Base-by-base conservation (phyloP, 2,329 filamentous ascomycete species). In the Westerdykella sp. region DNA sequence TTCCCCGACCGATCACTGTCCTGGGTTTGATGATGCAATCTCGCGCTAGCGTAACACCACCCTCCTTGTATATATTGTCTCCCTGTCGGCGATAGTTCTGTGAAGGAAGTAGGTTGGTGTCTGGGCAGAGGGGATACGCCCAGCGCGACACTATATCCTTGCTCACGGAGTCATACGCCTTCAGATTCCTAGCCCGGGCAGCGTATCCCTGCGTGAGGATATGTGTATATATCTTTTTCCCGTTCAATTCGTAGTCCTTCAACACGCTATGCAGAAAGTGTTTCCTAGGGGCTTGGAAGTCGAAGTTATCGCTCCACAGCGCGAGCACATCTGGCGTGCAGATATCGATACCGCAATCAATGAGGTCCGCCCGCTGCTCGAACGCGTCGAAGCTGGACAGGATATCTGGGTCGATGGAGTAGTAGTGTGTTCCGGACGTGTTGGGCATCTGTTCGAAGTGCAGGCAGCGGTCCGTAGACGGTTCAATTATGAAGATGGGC, bases 211-310 rank as follows among this genome's bases (percentile, higher is more conserved):
- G 80, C 30, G 81, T 78, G 36, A 94, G 74, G 50, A 97, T 84
- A 57, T 97, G 85, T 2, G 88, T 85, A 64, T 96, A 89, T 41
- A 98, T 87, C n/a, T 88, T 89, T 72, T 97, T 95, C 46, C 90
- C 90, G 65, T 97, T 97, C 44, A 97, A 74, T 63, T 98, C 93
- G 72, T 88, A 95, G 65, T 98, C 93, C 70, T 96, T 96, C 42
- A 98, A 72, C 1, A 97, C 89, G 46, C 90, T 90, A 62, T 90
- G 87, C 30, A 98, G 70, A 57, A 95, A 96, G 58, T 95, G 88
- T 57, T 84, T 84, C 42, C 90, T 80, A 1, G 91, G 88, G 6
- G 89, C 77, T 64, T 96, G 89, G 66, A 95, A 97, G 66, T 98
- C 91, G 58, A 97, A 98, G 62, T 90, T 95, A 69, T 98, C 93